Percentiles rank a stretch among this genome's conserved stretches.
Evolutionary conservation across 768 basidiomycete species (phyloP).

Genomic region (Tulasnella sp.): DNA sequence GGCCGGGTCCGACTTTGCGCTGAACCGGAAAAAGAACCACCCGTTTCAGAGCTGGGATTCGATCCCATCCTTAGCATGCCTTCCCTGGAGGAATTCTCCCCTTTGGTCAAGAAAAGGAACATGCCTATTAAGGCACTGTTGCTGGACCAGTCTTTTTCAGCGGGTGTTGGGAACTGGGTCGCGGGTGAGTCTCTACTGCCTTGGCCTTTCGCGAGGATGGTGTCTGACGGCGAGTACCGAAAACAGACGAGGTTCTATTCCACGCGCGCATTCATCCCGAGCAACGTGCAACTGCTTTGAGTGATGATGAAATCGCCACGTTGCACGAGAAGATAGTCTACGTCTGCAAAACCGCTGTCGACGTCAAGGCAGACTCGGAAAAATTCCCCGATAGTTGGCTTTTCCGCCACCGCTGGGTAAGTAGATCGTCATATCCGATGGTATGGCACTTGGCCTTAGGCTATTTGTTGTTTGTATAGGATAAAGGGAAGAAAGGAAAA

Average conservation of each 20-base stretch:
- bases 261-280: conserved; percentile 72
- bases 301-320: conserved; percentile 47
- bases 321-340: conserved; percentile 53
- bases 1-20: conserved; percentile 63
- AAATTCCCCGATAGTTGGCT: conserved; percentile 68
- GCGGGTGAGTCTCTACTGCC: conserved; percentile 47
- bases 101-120: conserved; percentile 20
- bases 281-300: conserved; percentile 56
- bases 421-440: conserved; percentile 22
- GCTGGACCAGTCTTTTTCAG: conserved; percentile 73
- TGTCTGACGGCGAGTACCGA: not conserved
- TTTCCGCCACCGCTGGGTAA: conserved; percentile 66
- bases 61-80: conserved; percentile 74
- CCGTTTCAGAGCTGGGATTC: conserved; percentile 69
- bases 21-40: conserved; percentile 58
- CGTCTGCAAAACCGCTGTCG: conserved; percentile 60
- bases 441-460: conserved; percentile 9
- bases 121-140: conserved; percentile 56
- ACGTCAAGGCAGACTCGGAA: conserved; percentile 63
- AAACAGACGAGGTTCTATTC: conserved; percentile 65
- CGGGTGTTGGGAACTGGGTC: conserved; percentile 80
- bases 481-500: conserved; percentile 55
- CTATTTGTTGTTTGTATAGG: conserved; percentile 39
- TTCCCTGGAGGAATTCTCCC: conserved; percentile 21
- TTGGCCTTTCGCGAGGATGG: not conserved